Conservation (phyloP, 2,329 filamentous ascomycete genomes). For the Clonostachys chloroleuca region DNA sequence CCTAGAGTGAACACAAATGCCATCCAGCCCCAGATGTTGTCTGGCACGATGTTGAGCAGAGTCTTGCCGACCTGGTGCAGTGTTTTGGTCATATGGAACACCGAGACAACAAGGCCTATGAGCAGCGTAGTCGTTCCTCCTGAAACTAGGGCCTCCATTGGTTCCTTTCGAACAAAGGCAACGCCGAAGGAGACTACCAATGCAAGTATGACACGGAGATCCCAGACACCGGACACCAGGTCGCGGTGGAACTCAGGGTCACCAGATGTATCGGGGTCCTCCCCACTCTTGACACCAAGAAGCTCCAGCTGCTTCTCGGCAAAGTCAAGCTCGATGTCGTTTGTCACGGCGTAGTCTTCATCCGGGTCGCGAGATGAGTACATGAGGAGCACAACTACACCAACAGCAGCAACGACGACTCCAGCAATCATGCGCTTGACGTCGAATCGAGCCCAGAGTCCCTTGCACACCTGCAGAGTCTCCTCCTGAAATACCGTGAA, state of each 20-base stretch:
- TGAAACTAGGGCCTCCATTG: constrained; percentile 30
- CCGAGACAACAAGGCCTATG: constrained; percentile 1
- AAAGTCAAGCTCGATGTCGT: constrained; percentile 53
- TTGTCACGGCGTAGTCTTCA: constrained; percentile 47
- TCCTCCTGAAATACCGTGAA: constrained; percentile 73
- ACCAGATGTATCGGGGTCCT: no score
- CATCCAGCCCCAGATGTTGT: constrained; percentile 85
- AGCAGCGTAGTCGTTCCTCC: constrained; percentile 29
- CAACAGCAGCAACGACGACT: constrained; percentile 63
- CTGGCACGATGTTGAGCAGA: constrained; percentile 56
- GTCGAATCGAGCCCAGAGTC: constrained; percentile 90
- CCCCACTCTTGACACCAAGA: constrained; percentile 9
- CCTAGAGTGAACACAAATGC: constrained; percentile 76
- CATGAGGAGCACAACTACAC: constrained; percentile 64
- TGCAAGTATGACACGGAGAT: constrained; percentile 23
- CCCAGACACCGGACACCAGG: constrained; percentile 27
- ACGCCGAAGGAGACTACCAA: constrained; percentile 17
- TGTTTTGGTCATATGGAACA: constrained; percentile 17
- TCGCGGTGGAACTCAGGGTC: constrained; percentile 24
- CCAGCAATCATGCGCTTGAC: constrained; percentile 80
- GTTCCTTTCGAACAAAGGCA: constrained; percentile 21
- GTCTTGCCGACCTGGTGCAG: constrained; percentile 37
- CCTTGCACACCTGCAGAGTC: constrained; percentile 75
- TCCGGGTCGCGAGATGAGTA: constrained; percentile 62
- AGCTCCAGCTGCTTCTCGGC: constrained; percentile 55